A percentile compares a stretch with the other conserved stretches of the same genome.
phyloP scores from a whole-genome alignment of 305 asterid genomes.

The Solanum chacoense region DNA sequence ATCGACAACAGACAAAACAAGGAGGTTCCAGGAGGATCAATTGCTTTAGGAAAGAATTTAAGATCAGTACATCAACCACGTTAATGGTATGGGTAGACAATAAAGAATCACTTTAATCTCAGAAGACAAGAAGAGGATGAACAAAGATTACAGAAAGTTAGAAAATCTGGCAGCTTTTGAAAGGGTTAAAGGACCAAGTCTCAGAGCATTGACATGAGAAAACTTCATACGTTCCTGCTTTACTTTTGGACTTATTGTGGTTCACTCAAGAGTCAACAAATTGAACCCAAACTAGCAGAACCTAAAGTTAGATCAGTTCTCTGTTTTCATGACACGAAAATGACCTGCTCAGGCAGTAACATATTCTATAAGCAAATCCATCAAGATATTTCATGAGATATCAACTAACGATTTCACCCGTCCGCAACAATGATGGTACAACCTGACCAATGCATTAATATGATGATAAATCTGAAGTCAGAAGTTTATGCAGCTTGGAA shows the following conservation, averaged over 20 bases:
- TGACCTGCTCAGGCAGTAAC: not conserved
- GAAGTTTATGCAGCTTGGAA: not conserved
- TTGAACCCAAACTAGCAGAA: not conserved
- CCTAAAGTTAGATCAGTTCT: not conserved
- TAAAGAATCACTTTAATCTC: not conserved
- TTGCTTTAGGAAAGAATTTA: not conserved
- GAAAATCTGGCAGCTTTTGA: not conserved
- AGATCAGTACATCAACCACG: not conserved
- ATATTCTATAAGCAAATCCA: not conserved
- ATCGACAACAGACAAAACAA: not conserved
- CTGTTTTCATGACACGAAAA: not conserved
- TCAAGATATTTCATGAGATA: not conserved
- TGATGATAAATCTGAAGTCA: constrained; percentile 4
- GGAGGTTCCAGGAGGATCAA: constrained; percentile 2
- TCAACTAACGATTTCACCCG: not conserved
- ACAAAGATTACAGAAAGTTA: not conserved
- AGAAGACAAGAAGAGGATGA: not conserved
- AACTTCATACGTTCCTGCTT: not conserved
- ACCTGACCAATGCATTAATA: not conserved
- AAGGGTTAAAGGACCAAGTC: not conserved
- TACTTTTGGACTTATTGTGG: not conserved
- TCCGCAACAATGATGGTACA: not conserved
- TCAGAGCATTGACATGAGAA: not conserved
- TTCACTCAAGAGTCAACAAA: not conserved
- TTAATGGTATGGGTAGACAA: not conserved